Evolutionary conservation across 2,329 filamentous ascomycete genomes (phyloP), one percentile per base, ranked within the genome.

Genomic region (Botrytis sinoallii): DNA sequence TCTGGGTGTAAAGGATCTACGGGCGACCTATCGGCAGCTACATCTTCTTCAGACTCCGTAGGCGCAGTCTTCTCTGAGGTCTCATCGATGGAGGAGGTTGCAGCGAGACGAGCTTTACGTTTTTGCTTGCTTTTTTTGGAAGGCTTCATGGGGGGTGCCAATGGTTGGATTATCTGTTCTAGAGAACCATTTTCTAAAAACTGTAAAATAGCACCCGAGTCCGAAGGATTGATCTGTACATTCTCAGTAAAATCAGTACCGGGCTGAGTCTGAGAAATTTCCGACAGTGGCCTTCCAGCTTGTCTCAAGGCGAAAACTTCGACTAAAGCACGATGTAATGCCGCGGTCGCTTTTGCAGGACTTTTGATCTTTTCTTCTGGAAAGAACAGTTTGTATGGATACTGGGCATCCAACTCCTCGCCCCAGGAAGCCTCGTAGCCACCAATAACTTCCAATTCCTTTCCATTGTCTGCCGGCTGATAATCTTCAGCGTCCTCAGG

Each of bases 311-410:
- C 81, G 74, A 86, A 85, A 7, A 88, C 81, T 78, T 91, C 89
- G 8, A 90, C 85, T 18, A 88, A 82, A 6, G 88, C 85, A 75
- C 87, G 85, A 75, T 88, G 87, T 59, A 90, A 84, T 46, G 85
- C 83, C 61, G 79, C 81, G 59, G 82, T 78, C 72, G 85, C 75
- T 42, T 83, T 79, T 10, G 81, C 78, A 16, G 77, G 76, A 71
- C 84, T 79, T 9, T 77, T 79, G 59, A 82, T 74, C 72, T 81
- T 83, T 59, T 82, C 79, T 59, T 77, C 75, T 18, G 82, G 79
- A 73, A 84, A 77, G 77, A 86, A 85, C 18, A 83, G 81, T 66
- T 77, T 74, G 75, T 84, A 86, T 42, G 76, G 73, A 80, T 87
- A 82, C 22, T 79, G 78, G 22, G 79, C 75, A 46, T 80, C 80